Evolutionary conservation across 2,329 filamentous ascomycete species (phyloP).

Genomic region (Ampelomyces quisqualis): DNA sequence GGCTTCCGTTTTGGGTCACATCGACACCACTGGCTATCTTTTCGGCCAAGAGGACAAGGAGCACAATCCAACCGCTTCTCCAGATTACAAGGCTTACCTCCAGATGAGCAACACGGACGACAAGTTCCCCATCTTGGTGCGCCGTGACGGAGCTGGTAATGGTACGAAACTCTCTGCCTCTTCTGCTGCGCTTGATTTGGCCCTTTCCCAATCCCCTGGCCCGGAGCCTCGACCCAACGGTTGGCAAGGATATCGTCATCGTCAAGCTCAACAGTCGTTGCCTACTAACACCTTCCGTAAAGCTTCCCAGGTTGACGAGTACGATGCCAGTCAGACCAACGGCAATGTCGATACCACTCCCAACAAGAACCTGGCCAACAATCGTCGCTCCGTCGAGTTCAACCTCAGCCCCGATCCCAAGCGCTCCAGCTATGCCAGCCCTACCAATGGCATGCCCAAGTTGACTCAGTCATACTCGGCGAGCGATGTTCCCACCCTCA

Average conservation of each 20-base stretch:
- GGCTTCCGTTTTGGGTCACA: constrained; percentile 66
- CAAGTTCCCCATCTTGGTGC: constrained; percentile 80
- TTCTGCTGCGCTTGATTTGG: constrained; percentile 77
- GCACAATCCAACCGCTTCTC: constrained; percentile 55
- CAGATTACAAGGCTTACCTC: constrained; percentile 68
- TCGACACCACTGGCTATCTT: constrained; percentile 81
- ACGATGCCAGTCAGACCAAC: constrained; percentile 38
- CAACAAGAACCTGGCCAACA: constrained; percentile 42
- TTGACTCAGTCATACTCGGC: constrained; percentile 87
- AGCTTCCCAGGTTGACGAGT: constrained; percentile 40
- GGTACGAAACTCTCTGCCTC: constrained; percentile 72
- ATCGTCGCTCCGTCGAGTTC: constrained; percentile 53
- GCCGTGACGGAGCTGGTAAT: constrained; percentile 60
- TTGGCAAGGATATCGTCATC: constrained; percentile 65
- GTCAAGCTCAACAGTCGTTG: constrained; percentile 62
- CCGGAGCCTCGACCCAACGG: constrained; percentile 59
- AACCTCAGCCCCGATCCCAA: constrained; percentile 47
- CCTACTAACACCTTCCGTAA: constrained; percentile 56
- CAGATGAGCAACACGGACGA: constrained; percentile 75
- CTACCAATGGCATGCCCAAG: constrained; percentile 64
- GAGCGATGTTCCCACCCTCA: constrained; percentile 83
- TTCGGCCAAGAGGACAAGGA: constrained; percentile 70
- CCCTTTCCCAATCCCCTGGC: constrained; percentile 66
- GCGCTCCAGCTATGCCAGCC: constrained; percentile 55
- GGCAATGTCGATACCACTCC: constrained; percentile 46